A percentile compares a stretch with the other conserved stretches of the same genome.
Conservation (phyloP, 2,329 filamentous ascomycete species). For the Diplodia intermedia region DNA sequence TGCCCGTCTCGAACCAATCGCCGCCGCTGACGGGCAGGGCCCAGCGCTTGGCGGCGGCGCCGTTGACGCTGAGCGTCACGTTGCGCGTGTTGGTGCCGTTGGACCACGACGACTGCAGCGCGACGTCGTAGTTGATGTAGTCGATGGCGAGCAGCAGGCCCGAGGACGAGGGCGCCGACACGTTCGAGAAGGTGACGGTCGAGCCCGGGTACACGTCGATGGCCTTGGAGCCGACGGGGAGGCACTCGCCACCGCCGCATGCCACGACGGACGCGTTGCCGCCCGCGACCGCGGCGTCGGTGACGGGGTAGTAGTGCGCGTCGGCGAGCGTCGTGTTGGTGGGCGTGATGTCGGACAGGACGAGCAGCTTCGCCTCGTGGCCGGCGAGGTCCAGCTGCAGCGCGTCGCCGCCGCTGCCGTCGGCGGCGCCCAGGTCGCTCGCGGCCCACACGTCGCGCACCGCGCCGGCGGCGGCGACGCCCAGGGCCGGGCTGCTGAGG, state of each 20-base stretch:
- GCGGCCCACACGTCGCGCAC: conserved; percentile 37
- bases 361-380: conserved; percentile 44
- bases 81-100: conserved; percentile 47
- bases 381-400: conserved; percentile 30
- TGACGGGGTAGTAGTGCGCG: conserved; percentile 43
- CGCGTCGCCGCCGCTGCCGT: background rate
- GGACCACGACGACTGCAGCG: conserved; percentile 46
- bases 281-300: conserved; percentile 43
- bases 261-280: conserved; percentile 38
- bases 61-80: conserved; percentile 50
- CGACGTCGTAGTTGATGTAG: conserved; percentile 51
- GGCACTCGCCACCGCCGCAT: conserved; percentile 43
- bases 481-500: conserved; percentile 35
- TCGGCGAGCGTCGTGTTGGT: conserved; percentile 33
- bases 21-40: conserved; percentile 51
- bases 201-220: conserved; percentile 41
- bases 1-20: conserved; percentile 45
- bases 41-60: conserved; percentile 44
- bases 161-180: conserved; percentile 42
- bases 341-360: conserved; percentile 45
- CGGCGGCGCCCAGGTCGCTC: conserved; percentile 33
- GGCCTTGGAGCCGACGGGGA: conserved; percentile 45
- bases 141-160: conserved; percentile 43
- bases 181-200: conserved; percentile 41
- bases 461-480: conserved; percentile 41